These are phyloP conservation scores for Leishmania aethiopica DNA, from an alignment of 208 protist genomes.

Conservation along the genomic window DNA sequence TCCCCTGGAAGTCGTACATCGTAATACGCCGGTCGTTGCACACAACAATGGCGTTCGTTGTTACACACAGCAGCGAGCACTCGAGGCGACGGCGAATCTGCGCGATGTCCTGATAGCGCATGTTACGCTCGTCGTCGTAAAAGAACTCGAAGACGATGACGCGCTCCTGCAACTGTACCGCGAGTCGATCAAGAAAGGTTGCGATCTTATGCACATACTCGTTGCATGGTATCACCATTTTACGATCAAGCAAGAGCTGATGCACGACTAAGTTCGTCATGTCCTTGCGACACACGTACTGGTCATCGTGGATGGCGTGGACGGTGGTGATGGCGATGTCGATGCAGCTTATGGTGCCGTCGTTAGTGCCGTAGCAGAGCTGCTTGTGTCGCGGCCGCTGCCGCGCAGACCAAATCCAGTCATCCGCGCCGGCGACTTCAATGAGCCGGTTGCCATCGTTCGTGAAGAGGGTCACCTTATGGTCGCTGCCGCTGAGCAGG, in stretches of 20 bases:
- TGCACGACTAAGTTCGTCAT: slow-evolving; percentile 97
- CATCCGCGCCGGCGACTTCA: slow-evolving; percentile 65
- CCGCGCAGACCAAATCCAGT: slow-evolving; percentile 88
- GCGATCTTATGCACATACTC: slow-evolving; percentile 96
- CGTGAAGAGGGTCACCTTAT: slow-evolving; percentile 91
- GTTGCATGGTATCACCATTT: slow-evolving; percentile 91
- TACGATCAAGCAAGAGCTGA: slow-evolving; percentile 87
- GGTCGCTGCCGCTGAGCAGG: slow-evolving; percentile 92
- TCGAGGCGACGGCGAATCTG: slow-evolving; percentile 92
- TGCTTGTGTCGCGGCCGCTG: slow-evolving; percentile 81
- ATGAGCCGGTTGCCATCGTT: slow-evolving; percentile 89
- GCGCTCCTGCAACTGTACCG: slow-evolving; percentile 93
- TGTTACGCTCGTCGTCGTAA: slow-evolving; percentile 88
- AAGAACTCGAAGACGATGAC: slow-evolving; percentile 95
- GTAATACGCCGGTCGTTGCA: slow-evolving; percentile 89
- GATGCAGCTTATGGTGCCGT: slow-evolving; percentile 88
- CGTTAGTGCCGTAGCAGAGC: slow-evolving; percentile 90
- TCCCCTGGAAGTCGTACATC: slow-evolving; percentile 92
- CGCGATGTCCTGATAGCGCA: slow-evolving; percentile 91
- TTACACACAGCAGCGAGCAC: slow-evolving; percentile 94
- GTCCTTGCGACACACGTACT: slow-evolving; percentile 95
- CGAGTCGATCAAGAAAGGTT: slow-evolving; percentile 93
- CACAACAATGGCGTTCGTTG: slow-evolving; percentile 86
- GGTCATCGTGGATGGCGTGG: slow-evolving; percentile 94
- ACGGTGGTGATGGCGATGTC: slow-evolving; percentile 90